phyloP scores from a whole-genome alignment of 805 yeast genomes.

The Nematodospora valgi region DNA sequence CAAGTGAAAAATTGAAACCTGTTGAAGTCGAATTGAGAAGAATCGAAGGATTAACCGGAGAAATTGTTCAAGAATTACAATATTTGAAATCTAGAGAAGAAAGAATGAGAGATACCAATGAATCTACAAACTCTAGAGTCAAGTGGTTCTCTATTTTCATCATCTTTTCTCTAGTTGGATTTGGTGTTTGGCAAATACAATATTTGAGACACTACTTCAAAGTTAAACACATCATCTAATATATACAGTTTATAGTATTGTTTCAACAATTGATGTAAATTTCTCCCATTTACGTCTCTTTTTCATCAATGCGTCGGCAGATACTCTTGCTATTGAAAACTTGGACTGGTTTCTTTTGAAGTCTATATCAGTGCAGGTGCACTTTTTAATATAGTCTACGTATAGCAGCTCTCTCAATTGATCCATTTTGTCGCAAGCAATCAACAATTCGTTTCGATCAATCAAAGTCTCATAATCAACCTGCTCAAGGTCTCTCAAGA shows the following conservation, averaged over 20 bases:
- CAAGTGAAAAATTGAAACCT: constrained; percentile 89
- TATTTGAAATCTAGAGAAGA: constrained; percentile 87
- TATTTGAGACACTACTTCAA: constrained; percentile 92
- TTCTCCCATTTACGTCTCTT: constrained; percentile 3
- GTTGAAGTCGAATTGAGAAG: constrained; percentile 86
- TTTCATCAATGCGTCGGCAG: background rate
- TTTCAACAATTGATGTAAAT: background rate
- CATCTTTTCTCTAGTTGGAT: constrained; percentile 62
- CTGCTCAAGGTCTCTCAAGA: constrained; percentile 2
- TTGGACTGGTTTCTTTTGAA: background rate
- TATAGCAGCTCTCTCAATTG: too few species aligned
- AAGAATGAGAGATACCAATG: constrained; percentile 93
- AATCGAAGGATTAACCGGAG: constrained; percentile 81
- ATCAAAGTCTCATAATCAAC: background rate
- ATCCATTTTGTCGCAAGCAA: too few species aligned
- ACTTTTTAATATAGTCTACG: too few species aligned
- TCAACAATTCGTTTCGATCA: too few species aligned
- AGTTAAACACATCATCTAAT: constrained; percentile 69
- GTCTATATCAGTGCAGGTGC: too few species aligned
- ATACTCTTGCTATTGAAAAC: background rate
- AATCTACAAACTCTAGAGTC: constrained; percentile 90
- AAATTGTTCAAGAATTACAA: constrained; percentile 72
- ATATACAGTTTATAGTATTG: constrained; percentile 2
- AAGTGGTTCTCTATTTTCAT: constrained; percentile 77
- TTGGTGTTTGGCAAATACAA: constrained; percentile 90